Evolutionary conservation across 2,329 filamentous ascomycete species (phyloP), one percentile per base, ranked within the genome.

Genomic region (Biscogniauxia mediterranea): DNA sequence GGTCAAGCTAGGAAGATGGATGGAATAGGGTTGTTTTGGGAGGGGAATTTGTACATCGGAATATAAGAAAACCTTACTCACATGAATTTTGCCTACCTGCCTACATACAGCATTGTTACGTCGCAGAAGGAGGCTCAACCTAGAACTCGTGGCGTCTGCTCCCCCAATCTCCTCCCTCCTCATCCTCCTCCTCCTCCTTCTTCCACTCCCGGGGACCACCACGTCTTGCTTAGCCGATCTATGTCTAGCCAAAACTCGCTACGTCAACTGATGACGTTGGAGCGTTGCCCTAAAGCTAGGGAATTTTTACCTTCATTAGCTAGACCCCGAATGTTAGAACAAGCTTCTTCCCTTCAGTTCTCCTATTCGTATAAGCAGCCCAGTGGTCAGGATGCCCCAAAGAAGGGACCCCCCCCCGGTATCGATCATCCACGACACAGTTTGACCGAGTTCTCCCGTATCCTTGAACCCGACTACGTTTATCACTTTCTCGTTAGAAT

Each of bases 221-320:
- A 46, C 38, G 38, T 46, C 38, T 46, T 46, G 11, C 38, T n/a
- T 46, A 46, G 38, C 6, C 57, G 55, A 59, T 61, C 53, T 65
- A n/a, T 57, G 32, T 60, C 28, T 59, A 25, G 57, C 54, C 59
- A 59, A 42, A 57, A 55, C 57, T 58, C 58, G 58, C 25, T 63
- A 61, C 57, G 53, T 46, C 23, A 61, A 61, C 61, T 64, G 57
- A 64, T 59, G 63, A 62, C 63, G 58, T 62, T 60, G 58, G 56
- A 64, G 46, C 51, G 51, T 56, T n/a, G 46, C 50, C 54, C 54
- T 46, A n/a, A 46, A n/a, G 38, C 38, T 46, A 46, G 38, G 38
- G 38, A n/a, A 53, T 52, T 59, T 52, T 64, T 51, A 61, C 60
- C 50, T 64, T 60, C 60, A 56, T 50, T 55, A 61, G 53, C 62